phyloP scores from a whole-genome alignment of 2,329 filamentous ascomycete genomes.

The Pseudophaeomoniella oleicola region DNA sequence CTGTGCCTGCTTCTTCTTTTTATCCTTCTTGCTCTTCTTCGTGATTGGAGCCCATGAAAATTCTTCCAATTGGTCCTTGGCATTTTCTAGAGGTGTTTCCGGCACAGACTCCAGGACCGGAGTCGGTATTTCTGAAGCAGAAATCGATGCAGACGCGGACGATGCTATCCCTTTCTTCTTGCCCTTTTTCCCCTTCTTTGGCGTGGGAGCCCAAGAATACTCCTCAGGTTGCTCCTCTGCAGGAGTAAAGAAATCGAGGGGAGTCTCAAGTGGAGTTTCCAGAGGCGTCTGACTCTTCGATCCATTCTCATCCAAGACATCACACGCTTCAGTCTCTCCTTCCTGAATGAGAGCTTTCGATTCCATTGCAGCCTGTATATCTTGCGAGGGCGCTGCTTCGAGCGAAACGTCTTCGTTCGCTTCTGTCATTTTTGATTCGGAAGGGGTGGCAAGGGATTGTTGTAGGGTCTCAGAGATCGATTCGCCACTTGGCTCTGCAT shows the following conservation, averaged over 20 bases:
- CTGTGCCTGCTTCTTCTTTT: constrained; percentile 4
- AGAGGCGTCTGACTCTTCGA: too few species aligned
- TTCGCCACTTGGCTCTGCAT: too few species aligned
- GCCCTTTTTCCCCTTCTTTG: constrained; percentile 18
- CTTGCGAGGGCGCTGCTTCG: too few species aligned
- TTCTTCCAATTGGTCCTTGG: not conserved
- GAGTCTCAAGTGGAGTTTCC: not conserved
- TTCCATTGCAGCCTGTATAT: too few species aligned
- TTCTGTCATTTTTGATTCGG: too few species aligned
- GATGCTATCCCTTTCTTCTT: not conserved
- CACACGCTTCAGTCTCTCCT: too few species aligned
- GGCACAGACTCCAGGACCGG: not conserved
- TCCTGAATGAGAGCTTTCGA: too few species aligned
- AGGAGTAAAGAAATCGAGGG: not conserved
- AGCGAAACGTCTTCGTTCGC: too few species aligned
- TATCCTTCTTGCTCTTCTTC: constrained; percentile 6
- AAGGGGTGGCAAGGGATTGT: too few species aligned
- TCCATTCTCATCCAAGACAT: too few species aligned
- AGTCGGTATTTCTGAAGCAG: not conserved
- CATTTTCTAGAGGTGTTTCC: not conserved
- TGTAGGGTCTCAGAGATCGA: too few species aligned
- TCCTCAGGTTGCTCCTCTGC: constrained; percentile 4
- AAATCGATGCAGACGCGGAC: not conserved
- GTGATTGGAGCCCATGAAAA: constrained; percentile 1
- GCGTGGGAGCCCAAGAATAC: constrained; percentile 10